These are phyloP conservation scores for Maudiozyma saulgeensis DNA, from an alignment of 805 yeast genomes.

Conservation along the genomic window DNA sequence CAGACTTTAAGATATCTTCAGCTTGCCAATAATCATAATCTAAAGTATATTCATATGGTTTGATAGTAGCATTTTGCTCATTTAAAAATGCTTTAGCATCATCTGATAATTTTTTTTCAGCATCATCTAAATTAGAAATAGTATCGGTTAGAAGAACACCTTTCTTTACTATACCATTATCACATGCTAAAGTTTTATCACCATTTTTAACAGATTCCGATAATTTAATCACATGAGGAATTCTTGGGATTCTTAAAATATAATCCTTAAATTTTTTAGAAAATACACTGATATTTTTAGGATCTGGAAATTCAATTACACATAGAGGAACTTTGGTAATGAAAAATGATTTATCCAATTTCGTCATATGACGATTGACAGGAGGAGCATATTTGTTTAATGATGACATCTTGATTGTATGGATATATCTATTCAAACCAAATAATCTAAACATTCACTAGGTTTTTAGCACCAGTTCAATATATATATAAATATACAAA, in stretches of 20 bases:
- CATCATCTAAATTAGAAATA: conserved; percentile 33
- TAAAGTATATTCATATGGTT: conserved; percentile 46
- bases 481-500: no score
- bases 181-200: conserved; percentile 17
- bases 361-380: conserved; percentile 50
- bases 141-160: conserved; percentile 52
- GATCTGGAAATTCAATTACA: conserved; percentile 62
- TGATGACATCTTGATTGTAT: neutral
- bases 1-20: conserved; percentile 73
- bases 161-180: conserved; percentile 22
- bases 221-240: conserved; percentile 55
- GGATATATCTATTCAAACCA: neutral
- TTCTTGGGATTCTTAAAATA: conserved; percentile 58
- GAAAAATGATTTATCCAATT: conserved; percentile 60
- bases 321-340: conserved; percentile 46
- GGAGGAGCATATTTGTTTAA: conserved; percentile 45
- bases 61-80: conserved; percentile 38
- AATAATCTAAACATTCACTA: conserved; percentile 1
- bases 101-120: conserved; percentile 31
- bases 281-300: conserved; percentile 50
- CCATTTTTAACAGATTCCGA: conserved; percentile 10
- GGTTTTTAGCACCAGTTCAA: no score
- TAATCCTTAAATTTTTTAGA: conserved; percentile 50
- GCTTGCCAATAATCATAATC: conserved; percentile 79
- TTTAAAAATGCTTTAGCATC: conserved; percentile 38